phyloP scores from a whole-genome alignment of 306 rosid genomes.

The Cyamopsis tetragonoloba region DNA sequence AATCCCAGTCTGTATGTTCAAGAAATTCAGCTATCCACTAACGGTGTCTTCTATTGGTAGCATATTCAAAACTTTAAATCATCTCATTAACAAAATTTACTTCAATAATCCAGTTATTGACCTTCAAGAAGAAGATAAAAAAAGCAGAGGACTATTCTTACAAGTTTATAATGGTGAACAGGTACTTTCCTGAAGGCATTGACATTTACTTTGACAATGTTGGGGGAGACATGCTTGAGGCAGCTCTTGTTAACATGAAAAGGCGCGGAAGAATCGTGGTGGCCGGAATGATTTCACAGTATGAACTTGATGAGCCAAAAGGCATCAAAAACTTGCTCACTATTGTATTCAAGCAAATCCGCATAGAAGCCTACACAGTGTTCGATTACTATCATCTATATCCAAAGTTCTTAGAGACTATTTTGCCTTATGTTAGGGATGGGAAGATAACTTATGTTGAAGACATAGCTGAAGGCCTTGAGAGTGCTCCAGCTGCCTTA shows the following conservation, averaged over 20 bases:
- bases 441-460: conserved; percentile 48
- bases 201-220: conserved; percentile 74
- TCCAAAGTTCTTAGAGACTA: conserved; percentile 51
- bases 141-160: not conserved
- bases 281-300: conserved; percentile 62
- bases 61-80: not conserved
- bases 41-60: too few relatives aligned
- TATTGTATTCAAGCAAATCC: conserved; percentile 33
- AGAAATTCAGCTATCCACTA: too few relatives aligned
- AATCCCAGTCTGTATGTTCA: too few relatives aligned
- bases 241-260: conserved; percentile 53
- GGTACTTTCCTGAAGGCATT: conserved; percentile 58
- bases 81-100: not conserved
- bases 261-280: conserved; percentile 41
- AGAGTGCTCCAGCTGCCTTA: conserved; percentile 32
- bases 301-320: conserved; percentile 48
- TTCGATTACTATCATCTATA: conserved; percentile 41
- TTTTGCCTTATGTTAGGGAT: conserved; percentile 50
- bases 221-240: conserved; percentile 61
- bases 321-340: conserved; percentile 43
- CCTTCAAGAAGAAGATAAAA: not conserved
- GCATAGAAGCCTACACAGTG: conserved; percentile 52
- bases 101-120: not conserved
- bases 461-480: conserved; percentile 32
- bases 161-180: conserved; percentile 11